Conservation (phyloP, 257 asterid genomes). For the Ilex aquifolium region DNA sequence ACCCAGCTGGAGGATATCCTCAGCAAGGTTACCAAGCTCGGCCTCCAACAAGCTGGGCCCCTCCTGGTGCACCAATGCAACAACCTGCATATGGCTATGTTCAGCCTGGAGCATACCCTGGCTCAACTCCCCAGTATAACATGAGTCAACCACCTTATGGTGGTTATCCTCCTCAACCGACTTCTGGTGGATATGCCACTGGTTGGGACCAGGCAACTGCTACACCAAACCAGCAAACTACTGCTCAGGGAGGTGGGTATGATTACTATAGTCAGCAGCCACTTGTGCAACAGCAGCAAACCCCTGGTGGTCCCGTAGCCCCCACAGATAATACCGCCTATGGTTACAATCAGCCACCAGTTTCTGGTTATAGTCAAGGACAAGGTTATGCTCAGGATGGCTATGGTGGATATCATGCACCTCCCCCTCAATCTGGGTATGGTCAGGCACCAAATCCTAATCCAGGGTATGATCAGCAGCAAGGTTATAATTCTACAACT, state of each 20-base stretch:
- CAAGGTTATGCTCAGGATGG: conserved; percentile 54
- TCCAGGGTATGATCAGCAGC: conserved; percentile 72
- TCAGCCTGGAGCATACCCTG: conserved; percentile 75
- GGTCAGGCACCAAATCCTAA: conserved; percentile 38
- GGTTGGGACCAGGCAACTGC: conserved; percentile 80
- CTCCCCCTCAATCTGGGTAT: conserved; percentile 55
- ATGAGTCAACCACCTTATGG: conserved; percentile 50
- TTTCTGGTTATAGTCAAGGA: conserved; percentile 56
- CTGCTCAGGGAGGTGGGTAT: conserved; percentile 54
- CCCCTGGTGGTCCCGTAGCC: conserved; percentile 40
- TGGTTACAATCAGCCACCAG: conserved; percentile 41
- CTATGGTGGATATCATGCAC: conserved; percentile 57
- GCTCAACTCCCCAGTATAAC: conserved; percentile 60
- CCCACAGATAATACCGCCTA: conserved; percentile 39
- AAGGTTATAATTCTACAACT: conserved; percentile 58
- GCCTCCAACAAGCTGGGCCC: conserved; percentile 75
- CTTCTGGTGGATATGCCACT: conserved; percentile 62
- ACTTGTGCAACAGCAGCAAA: conserved; percentile 54
- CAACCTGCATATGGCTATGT: conserved; percentile 78
- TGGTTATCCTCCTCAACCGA: conserved; percentile 68
- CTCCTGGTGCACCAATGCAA: conserved; percentile 59
- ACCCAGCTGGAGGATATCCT: conserved; percentile 58
- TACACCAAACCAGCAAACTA: conserved; percentile 45
- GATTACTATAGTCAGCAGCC: conserved; percentile 81
- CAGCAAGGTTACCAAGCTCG: conserved; percentile 89